A percentile compares a stretch with the other conserved stretches of the same genome.
Conservation (phyloP, 2,329 filamentous ascomycete genomes). For the Pestalotiopsis sp. region DNA sequence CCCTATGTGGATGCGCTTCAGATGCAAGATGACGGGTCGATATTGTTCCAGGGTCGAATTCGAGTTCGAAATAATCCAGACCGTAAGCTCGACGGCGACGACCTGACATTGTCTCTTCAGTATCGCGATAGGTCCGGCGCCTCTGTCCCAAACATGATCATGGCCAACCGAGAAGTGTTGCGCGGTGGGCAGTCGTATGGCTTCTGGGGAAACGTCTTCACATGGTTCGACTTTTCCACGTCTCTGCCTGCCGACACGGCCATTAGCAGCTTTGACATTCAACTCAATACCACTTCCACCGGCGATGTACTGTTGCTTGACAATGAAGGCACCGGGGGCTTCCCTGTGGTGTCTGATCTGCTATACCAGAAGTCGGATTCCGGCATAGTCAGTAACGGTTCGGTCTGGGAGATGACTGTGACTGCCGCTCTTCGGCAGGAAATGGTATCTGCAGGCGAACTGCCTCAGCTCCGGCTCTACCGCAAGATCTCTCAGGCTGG, state of each 20-base stretch:
- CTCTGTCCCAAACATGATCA: neutral
- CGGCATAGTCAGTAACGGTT: neutral
- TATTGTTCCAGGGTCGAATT: constrained; percentile 29
- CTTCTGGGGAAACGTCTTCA: neutral
- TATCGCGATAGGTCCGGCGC: neutral
- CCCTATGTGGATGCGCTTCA: constrained; percentile 31
- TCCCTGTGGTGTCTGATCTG: neutral
- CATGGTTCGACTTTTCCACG: neutral
- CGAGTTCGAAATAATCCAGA: constrained; percentile 20
- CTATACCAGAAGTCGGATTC: neutral
- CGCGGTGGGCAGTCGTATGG: neutral
- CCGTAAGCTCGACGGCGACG: neutral
- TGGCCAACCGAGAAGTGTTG: neutral
- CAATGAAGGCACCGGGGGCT: neutral
- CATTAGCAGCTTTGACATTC: constrained; percentile 1
- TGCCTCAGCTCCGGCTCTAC: neutral
- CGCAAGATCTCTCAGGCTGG: neutral
- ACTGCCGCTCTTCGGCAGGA: neutral
- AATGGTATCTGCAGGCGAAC: neutral
- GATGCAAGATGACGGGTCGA: constrained; percentile 25
- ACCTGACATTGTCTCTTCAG: neutral
- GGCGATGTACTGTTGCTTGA: neutral
- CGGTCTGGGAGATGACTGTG: neutral
- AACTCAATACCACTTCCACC: neutral
- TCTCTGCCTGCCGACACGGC: neutral